Evolutionary conservation across 2,329 filamentous ascomycete genomes (phyloP).

Genomic region (Neophaeococcomyces aloes): DNA sequence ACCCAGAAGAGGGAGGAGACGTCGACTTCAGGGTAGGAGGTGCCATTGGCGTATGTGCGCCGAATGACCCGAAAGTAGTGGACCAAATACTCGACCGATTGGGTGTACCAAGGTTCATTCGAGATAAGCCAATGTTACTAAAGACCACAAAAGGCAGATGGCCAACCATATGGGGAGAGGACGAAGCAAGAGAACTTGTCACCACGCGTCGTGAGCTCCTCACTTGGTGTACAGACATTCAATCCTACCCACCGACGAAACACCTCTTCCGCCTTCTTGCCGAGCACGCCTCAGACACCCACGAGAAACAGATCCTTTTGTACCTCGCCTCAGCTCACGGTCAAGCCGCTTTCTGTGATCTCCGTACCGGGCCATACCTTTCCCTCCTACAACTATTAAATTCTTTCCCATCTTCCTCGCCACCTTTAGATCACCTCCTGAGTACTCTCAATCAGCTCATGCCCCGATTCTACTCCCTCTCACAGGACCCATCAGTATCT

Average conservation of each 20-base stretch:
- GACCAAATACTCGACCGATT: constrained; percentile 77
- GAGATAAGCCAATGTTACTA: constrained; percentile 71
- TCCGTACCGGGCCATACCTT: constrained; percentile 79
- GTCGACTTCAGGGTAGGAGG: constrained; percentile 95
- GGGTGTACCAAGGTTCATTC: constrained; percentile 66
- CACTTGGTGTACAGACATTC: constrained; percentile 89
- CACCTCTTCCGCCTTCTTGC: constrained; percentile 72
- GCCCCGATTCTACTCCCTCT: constrained; percentile 97
- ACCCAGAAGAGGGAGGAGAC: constrained; percentile 66
- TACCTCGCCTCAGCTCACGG: constrained; percentile 85
- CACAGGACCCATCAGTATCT: constrained; percentile 82
- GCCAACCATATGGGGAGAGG: constrained; percentile 97
- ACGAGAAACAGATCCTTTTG: constrained; percentile 79
- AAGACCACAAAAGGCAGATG: constrained; percentile 74
- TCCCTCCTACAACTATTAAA: constrained; percentile 75
- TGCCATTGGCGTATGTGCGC: constrained; percentile 84
- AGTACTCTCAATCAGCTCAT: constrained; percentile 77
- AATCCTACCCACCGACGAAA: constrained; percentile 87
- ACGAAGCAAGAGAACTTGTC: constrained; percentile 70
- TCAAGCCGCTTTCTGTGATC: constrained; percentile 84
- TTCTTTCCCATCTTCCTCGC: constrained; percentile 85
- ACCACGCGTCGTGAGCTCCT: constrained; percentile 87
- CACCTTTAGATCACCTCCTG: constrained; percentile 71
- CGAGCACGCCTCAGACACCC: constrained; percentile 66
- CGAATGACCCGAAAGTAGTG: constrained; percentile 66